Percentiles rank a stretch among this genome's conserved stretches.
These are phyloP conservation scores for Daldinia sp. DNA, from an alignment of 2,329 filamentous ascomycete species.

Conservation along the genomic window DNA sequence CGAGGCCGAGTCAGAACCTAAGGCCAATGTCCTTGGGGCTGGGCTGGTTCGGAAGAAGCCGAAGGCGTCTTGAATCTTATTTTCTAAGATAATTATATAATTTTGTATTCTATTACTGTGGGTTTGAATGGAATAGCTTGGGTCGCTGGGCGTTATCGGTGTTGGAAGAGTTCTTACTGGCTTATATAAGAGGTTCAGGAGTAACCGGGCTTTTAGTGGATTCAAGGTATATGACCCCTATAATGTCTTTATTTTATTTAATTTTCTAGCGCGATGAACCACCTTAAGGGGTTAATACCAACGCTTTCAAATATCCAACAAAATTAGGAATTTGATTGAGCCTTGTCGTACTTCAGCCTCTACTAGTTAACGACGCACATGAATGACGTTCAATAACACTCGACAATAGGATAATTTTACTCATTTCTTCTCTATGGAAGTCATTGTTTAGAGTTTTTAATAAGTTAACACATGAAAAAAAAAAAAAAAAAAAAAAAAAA, in stretches of 20 bases:
- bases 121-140: background rate
- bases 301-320: background rate
- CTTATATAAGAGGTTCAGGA: background rate
- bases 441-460: background rate
- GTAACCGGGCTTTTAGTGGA: background rate
- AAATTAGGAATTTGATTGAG: background rate
- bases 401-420: background rate
- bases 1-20: constrained; percentile 9
- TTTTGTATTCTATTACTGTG: constrained; percentile 2
- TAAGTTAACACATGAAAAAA: background rate
- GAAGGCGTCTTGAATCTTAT: constrained; percentile 54
- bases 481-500: background rate
- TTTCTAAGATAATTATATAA: background rate
- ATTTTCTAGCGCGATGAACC: too few species aligned
- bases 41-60: constrained; percentile 69
- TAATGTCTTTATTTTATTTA: background rate
- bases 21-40: constrained; percentile 62
- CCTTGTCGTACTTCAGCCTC: background rate
- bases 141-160: constrained; percentile 6
- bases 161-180: background rate
- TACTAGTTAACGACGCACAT: background rate
- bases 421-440: background rate
- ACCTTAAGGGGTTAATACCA: background rate
- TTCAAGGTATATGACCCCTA: background rate
- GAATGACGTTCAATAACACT: background rate